Conservation (phyloP, 2,329 filamentous ascomycete genomes). For the Talaromyces sp. region DNA sequence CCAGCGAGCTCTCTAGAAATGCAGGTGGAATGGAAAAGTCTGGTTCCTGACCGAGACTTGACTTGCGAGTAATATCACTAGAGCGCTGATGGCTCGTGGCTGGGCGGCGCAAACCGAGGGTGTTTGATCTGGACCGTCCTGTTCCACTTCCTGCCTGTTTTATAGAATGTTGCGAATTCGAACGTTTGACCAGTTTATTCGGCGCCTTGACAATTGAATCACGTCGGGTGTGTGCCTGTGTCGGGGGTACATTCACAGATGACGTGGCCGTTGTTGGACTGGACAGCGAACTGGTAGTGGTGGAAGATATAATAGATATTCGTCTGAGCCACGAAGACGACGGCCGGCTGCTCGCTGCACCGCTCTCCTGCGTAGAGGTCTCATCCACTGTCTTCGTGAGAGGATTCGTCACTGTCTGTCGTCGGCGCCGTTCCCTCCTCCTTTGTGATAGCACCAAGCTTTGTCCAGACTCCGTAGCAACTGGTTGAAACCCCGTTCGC, state of each 20-base stretch:
- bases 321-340: constrained; percentile 58
- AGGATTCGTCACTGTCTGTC: constrained; percentile 38
- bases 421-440: constrained; percentile 34
- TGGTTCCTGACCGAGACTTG: constrained; percentile 9
- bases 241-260: constrained; percentile 54
- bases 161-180: constrained; percentile 53
- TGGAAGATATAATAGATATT: constrained; percentile 49
- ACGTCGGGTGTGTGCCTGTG: constrained; percentile 46
- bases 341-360: constrained; percentile 36
- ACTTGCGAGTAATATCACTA: constrained; percentile 47
- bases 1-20: constrained; percentile 12
- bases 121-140: constrained; percentile 38
- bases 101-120: constrained; percentile 57
- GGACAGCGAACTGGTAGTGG: constrained; percentile 48
- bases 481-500: constrained; percentile 22
- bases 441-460: constrained; percentile 22
- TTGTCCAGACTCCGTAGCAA: constrained; percentile 21
- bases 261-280: constrained; percentile 54
- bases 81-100: constrained; percentile 64
- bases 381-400: constrained; percentile 31
- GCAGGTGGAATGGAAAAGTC: constrained; percentile 4
- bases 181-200: constrained; percentile 65
- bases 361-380: constrained; percentile 21
- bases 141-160: constrained; percentile 34
- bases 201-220: constrained; percentile 39